phyloP scores from a whole-genome alignment of 2,329 filamentous ascomycete genomes.

The Aspergillus pseudoglaucus region DNA sequence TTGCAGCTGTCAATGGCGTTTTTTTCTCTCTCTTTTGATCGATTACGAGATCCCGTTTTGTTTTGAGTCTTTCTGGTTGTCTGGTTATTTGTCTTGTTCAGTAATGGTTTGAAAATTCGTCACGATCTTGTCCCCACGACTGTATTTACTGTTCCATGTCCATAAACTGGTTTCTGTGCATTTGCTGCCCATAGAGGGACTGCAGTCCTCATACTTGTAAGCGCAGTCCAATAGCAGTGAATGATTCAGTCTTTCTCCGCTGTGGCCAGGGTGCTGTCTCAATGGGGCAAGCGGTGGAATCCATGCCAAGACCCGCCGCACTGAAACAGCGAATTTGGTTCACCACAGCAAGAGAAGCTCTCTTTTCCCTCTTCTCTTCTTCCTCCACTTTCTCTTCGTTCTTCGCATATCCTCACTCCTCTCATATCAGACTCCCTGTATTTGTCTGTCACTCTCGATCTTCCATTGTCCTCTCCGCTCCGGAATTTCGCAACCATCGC shows the following conservation, averaged over 20 bases:
- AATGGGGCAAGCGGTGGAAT: background rate
- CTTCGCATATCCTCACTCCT: background rate
- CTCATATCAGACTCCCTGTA: background rate
- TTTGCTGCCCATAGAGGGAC: too few species aligned
- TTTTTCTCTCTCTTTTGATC: conserved; percentile 1
- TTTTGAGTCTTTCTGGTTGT: background rate
- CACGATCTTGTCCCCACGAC: background rate
- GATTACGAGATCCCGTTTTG: background rate
- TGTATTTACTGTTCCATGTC: background rate
- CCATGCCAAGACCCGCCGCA: background rate
- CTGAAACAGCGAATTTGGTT: background rate
- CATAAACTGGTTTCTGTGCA: background rate
- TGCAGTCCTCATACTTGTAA: too few species aligned
- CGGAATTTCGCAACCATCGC: background rate
- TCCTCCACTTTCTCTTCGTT: background rate
- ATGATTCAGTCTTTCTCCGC: too few species aligned
- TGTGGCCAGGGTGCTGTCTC: background rate
- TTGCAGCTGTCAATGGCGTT: background rate
- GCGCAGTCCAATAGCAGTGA: too few species aligned
- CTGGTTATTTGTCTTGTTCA: background rate
- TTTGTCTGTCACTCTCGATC: conserved; percentile 1
- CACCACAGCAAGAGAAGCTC: background rate
- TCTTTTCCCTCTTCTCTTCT: background rate
- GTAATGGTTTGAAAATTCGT: background rate
- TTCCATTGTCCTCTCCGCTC: background rate